Evolutionary conservation across 208 protist genomes (phyloP), one percentile per base, ranked within the genome.

Genomic region (Angomonas deanei): DNA sequence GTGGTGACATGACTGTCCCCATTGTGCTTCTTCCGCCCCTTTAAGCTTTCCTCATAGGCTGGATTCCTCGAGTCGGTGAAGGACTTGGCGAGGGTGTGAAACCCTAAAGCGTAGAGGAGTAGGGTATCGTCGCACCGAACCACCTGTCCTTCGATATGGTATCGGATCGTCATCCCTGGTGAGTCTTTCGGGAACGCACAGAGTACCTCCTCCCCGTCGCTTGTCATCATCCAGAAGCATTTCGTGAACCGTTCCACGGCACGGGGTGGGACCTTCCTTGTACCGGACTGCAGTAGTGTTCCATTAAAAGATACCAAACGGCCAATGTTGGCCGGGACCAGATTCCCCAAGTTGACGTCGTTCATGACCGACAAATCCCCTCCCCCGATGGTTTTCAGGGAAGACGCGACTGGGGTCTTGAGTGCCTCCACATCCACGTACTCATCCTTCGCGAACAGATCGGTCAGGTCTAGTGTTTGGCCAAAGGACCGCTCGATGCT

Each of bases 401-500:
- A 19, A 15, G 59, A 11, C 21, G 36, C 27, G 24, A 52, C 47
- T 0, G 55, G 27, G 21, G 39, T 8, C 26, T 54, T 28, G 27
- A 38, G 60, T 1, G 61, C 24, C 3, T 23, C 31, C 23, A 75
- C 38, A 39, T 65, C 53, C 21, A 76, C 64, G 69, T 78, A 84
- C 61, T 80, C 68, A 38, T 61, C 34, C 17, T 63, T 59, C 19
- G 83, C 85, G 64, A 86, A 92, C 21, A 96, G 55, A 48, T 96
- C 90, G 13, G 68, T 74, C 27, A 89, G 66, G 26, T 87, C 83
- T 17, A 96, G 72, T 27, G 86, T 91, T 47, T 79, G 72, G 1
- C 90, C 90, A 64, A 93, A 93, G 32, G 82, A 83, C 30, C 90
- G 84, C 71, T 96, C 90, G 33, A 88, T 54, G 26, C 82, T 78